Conservation (phyloP, 2,329 filamentous ascomycete genomes). For the Volutella citrinella region DNA sequence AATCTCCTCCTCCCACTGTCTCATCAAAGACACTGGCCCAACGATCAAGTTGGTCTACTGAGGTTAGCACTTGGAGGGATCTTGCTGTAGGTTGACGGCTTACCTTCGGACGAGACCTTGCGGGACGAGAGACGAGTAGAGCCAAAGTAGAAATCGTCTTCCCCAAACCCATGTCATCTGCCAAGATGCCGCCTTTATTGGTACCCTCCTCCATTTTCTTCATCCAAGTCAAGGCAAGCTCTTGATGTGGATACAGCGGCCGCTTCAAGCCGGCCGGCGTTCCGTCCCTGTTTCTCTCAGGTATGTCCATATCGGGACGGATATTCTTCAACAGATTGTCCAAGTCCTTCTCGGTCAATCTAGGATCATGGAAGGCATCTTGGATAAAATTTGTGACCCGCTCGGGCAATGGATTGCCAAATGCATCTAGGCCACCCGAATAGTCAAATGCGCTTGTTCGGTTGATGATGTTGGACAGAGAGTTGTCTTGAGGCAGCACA, state of each 20-base stretch:
- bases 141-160: conserved; percentile 86
- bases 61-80: conserved; percentile 23
- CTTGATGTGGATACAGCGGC: conserved; percentile 76
- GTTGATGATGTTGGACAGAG: conserved; percentile 34
- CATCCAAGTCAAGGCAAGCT: conserved; percentile 81
- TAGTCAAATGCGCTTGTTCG: conserved; percentile 38
- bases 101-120: conserved; percentile 40
- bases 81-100: neutral
- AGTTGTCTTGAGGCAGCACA: conserved; percentile 1
- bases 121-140: conserved; percentile 68
- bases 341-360: conserved; percentile 58
- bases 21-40: conserved; percentile 74
- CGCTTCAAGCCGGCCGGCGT: conserved; percentile 68
- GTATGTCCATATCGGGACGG: conserved; percentile 65
- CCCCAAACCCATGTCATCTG: conserved; percentile 90
- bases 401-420: conserved; percentile 35
- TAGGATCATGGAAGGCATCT: conserved; percentile 35
- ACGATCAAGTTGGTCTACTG: conserved; percentile 77
- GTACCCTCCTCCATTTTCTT: conserved; percentile 72
- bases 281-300: conserved; percentile 59
- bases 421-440: conserved; percentile 29
- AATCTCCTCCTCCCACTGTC: conserved; percentile 84
- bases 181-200: conserved; percentile 84
- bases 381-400: conserved; percentile 32
- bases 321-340: conserved; percentile 70